phyloP scores from a whole-genome alignment of 1,284 basidiomycete species.

The Marasmius tenuissimus region DNA sequence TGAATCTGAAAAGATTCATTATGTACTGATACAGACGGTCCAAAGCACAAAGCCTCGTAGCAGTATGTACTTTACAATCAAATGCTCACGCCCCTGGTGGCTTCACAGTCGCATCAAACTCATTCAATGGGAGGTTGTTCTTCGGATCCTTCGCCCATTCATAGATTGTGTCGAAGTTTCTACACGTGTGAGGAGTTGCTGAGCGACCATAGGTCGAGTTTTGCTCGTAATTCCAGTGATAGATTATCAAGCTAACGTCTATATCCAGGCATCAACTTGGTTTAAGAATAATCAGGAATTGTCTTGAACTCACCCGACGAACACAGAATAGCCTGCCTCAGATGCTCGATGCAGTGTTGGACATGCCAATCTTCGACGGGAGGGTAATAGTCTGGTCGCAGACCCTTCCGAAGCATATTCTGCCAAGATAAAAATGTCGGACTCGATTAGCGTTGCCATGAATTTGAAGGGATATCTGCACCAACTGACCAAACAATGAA shows the following conservation, averaged over 20 bases:
- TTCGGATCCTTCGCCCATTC: slow-evolving; percentile 16
- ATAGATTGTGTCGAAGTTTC: slow-evolving; percentile 14
- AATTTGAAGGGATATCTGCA: not conserved
- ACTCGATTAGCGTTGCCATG: not conserved
- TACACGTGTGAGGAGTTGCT: slow-evolving; percentile 13
- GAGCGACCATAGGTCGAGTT: not conserved
- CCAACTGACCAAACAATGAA: slow-evolving; percentile 29
- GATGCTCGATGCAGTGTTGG: slow-evolving; percentile 26
- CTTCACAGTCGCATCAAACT: not conserved
- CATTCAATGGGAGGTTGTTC: not conserved
- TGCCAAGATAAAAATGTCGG: slow-evolving; percentile 10
- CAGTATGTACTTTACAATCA: too few species aligned
- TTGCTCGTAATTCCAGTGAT: not conserved
- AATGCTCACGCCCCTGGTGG: not conserved
- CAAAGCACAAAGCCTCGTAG: too few species aligned
- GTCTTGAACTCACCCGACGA: slow-evolving; percentile 14
- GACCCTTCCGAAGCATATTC: slow-evolving; percentile 27
- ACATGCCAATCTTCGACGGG: slow-evolving; percentile 17
- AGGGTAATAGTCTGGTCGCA: slow-evolving; percentile 25
- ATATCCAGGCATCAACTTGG: not conserved
- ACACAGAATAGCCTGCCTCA: slow-evolving; percentile 31
- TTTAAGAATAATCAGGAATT: too few species aligned
- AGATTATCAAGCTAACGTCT: not conserved
- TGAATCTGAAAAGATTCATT: too few species aligned
- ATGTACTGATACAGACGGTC: too few species aligned